Evolutionary conservation across 768 basidiomycete genomes (phyloP), one percentile per base, ranked within the genome.

Genomic region (Rhodotorula paludigena): DNA sequence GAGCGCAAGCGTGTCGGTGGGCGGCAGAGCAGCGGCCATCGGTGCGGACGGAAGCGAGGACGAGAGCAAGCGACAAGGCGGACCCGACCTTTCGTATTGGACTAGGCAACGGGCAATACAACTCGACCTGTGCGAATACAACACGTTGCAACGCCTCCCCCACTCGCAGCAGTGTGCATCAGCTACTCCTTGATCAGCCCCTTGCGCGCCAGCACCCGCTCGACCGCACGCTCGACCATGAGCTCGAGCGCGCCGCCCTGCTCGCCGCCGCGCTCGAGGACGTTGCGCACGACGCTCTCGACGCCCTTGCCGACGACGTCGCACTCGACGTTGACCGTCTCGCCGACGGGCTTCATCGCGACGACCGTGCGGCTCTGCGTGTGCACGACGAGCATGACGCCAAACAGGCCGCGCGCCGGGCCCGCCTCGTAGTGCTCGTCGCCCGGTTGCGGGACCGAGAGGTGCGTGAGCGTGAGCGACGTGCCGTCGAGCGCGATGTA

Each of bases 221-320:
- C 72, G 36, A 77, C 76, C 14, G 63, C 74, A 32, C 73, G 55
- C 74, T 77, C 77, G 4, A 77, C 61, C 56, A 77, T 61, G 12
- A 23, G 33, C 53, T 69, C 69, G 5, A 77, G 44, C 20, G 70
- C 81, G n/a, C 77, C 72, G 8, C 71, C 66, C 45, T 45, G 18
- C 47, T 66, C 68, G 11, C 61, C 71, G 28, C 64, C 67, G 14
- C 66, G 63, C 53, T 72, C 74, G 53, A 73, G 62, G 59, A 73
- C 68, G 39, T 74, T 71, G 55, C 21, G 79, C 76, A 93, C 89
- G 62, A 89, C 87, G 81, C 92, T 92, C 75, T 84, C 84, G 8
- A 93, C 89, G 71, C 90, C 92, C 78, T 94, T 94, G 23, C 89
- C 92, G 28, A 93, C 86, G 85, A 92, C 90, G 77, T 96, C 92